Base-by-base conservation (phyloP, 257 asterid genomes). In the Solanum appendiculatum region DNA sequence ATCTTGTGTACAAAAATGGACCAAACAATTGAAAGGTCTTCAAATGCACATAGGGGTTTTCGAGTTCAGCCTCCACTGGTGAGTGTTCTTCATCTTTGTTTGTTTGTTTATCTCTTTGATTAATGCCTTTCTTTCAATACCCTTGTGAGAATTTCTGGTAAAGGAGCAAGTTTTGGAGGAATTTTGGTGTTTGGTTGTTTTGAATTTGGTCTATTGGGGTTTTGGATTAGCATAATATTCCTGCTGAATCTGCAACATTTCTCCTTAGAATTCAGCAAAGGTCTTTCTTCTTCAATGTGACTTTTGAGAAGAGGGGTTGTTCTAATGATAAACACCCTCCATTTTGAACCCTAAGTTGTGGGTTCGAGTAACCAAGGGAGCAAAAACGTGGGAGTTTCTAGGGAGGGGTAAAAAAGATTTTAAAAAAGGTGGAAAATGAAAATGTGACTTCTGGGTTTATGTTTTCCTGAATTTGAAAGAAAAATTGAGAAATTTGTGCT, bases 11-110 rank as follows among this genome's bases (percentile, higher is more conserved):
- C 87, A 86, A 86, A 89, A 88, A 91, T 88, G 98, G 98, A 94
- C 90, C 96, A 93, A 87, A 91, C 90, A 27, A 86, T 88, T 88
- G 98, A 92, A 92, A 92, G 98, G 93, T 89, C 96, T 87, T 92
- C 96, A 36, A 92, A 93, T 91, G 96, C 85, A 60, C 93, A 89
- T 46, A 96, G 98, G 95, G 94, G 92, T 84, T 92, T 88, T 87
- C 93, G 99, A 92, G 93, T 94, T 88, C 99, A 94, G 86, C 94
- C 99, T 92, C 98, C 98, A 86, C 91, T 96, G 96, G 99, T 96
- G 90, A 94, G 95, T 87, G 86, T 44, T 11, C n/a, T 37, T 27
- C 16, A 48, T 82, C 75, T 88, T 87, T 88, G 85, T 25, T 18
- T 74, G 12, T 40, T 64, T 31, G 58, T 39, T 44, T 37, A 27